Evolutionary conservation across 2,329 filamentous ascomycete genomes (phyloP).

Genomic region (Grosmannia huntii): DNA sequence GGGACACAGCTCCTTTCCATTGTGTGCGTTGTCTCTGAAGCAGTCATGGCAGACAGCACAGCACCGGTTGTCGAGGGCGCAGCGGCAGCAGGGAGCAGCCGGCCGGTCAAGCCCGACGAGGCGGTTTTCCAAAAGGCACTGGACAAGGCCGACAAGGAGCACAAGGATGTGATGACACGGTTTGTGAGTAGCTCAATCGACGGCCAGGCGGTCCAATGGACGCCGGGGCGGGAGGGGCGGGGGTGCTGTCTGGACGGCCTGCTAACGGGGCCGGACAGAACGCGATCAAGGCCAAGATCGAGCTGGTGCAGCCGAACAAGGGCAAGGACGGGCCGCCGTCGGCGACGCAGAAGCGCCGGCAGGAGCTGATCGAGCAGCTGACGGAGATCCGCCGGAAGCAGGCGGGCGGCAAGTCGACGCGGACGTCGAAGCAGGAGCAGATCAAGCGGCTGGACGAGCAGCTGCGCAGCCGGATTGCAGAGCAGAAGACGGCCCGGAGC

Average conservation of each 20-base stretch:
- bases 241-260: neutral
- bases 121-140: conserved; percentile 68
- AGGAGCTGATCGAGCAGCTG: conserved; percentile 72
- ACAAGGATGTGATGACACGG: conserved; percentile 59
- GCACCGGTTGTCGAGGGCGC: conserved; percentile 22
- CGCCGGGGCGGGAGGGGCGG: neutral
- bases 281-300: conserved; percentile 77
- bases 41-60: conserved; percentile 34
- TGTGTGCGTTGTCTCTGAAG: neutral
- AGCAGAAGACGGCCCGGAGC: conserved; percentile 75
- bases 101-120: conserved; percentile 80
- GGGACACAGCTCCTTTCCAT: neutral
- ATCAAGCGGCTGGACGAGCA: conserved; percentile 86
- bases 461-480: conserved; percentile 69
- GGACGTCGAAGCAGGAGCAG: conserved; percentile 69
- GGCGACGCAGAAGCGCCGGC: conserved; percentile 67
- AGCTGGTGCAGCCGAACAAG: conserved; percentile 62
- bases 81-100: conserved; percentile 35
- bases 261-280: conserved; percentile 41
- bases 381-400: conserved; percentile 80
- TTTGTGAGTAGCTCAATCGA: conserved; percentile 18
- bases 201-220: neutral
- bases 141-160: conserved; percentile 74
- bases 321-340: conserved; percentile 62
- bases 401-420: conserved; percentile 71